phyloP scores from a whole-genome alignment of 805 yeast genomes.

The Candida namnaoensis region DNA sequence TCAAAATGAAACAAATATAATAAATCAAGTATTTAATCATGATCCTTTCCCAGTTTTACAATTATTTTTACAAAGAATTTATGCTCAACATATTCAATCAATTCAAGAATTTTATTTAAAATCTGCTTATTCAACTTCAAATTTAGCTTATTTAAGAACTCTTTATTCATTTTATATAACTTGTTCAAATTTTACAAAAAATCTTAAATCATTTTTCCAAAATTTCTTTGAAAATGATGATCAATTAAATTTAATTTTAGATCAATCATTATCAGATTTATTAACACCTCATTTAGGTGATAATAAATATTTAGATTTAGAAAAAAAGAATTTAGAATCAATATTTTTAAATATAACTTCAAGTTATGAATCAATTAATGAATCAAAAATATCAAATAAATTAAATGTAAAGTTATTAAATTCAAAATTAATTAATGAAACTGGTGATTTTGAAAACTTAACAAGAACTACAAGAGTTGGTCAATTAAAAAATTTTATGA shows the following conservation, averaged over 20 bases:
- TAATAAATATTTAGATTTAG: constrained; percentile 60
- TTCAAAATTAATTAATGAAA: constrained; percentile 4
- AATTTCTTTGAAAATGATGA: constrained; percentile 33
- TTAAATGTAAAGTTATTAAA: constrained; percentile 9
- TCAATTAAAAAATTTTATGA: constrained; percentile 51
- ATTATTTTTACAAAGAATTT: constrained; percentile 65
- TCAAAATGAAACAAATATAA: constrained; percentile 64
- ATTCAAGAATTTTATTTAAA: constrained; percentile 50
- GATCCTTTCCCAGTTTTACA: constrained; percentile 58
- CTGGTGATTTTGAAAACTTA: constrained; percentile 18
- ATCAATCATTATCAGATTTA: constrained; percentile 63
- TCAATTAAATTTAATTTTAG: constrained; percentile 40
- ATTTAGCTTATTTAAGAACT: constrained; percentile 68
- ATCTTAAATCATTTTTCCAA: constrained; percentile 52
- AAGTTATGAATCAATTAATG: constrained; percentile 21
- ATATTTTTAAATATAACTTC: constrained; percentile 23
- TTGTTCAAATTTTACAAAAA: constrained; percentile 52
- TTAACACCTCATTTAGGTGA: constrained; percentile 65
- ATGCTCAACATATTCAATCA: constrained; percentile 60
- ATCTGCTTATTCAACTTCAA: constrained; percentile 52
- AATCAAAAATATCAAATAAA: constrained; percentile 22
- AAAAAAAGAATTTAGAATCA: constrained; percentile 55
- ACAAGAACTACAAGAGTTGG: constrained; percentile 31
- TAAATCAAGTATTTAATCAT: constrained; percentile 57
- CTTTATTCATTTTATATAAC: constrained; percentile 58